phyloP scores from a whole-genome alignment of 2,329 filamentous ascomycete genomes.

The Fusarium domesticum region DNA sequence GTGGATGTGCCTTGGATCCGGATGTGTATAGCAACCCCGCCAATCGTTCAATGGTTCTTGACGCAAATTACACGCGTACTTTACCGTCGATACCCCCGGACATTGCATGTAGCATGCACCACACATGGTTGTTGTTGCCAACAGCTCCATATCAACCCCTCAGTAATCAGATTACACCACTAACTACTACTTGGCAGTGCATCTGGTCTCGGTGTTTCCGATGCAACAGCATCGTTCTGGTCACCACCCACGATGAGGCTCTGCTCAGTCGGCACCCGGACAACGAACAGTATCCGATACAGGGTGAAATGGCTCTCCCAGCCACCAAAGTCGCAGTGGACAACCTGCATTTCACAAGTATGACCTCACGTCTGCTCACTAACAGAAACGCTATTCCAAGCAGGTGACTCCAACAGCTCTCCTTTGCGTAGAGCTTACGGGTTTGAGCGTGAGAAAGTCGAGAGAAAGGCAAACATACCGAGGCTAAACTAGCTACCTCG shows the following conservation, averaged over 20 bases:
- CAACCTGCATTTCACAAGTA: constrained; percentile 9
- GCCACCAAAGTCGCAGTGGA: constrained; percentile 9
- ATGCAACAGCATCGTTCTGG: constrained; percentile 2
- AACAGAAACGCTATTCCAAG: constrained; percentile 13
- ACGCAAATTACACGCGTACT: constrained; percentile 9
- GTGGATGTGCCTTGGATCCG: neutral
- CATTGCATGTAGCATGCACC: constrained; percentile 17
- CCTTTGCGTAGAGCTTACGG: constrained; percentile 5
- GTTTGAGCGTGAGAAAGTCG: neutral
- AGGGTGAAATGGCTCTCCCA: constrained; percentile 6
- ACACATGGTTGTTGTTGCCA: neutral
- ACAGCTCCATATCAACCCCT: neutral
- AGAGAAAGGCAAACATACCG: constrained; percentile 10
- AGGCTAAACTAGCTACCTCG: constrained; percentile 8
- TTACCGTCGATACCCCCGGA: constrained; percentile 4
- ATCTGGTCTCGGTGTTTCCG: neutral
- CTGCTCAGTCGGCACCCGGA: constrained; percentile 8
- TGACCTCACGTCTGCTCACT: constrained; percentile 21
- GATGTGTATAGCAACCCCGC: constrained; percentile 15
- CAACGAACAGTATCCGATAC: constrained; percentile 4
- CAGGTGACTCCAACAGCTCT: constrained; percentile 5
- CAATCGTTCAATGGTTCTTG: constrained; percentile 22
- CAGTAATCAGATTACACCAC: neutral
- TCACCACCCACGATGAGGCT: constrained; percentile 14
- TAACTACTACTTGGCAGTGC: no score